These are phyloP conservation scores for Aschersonia sp. DNA, from an alignment of 2,329 filamentous ascomycete species.

Conservation along the genomic window DNA sequence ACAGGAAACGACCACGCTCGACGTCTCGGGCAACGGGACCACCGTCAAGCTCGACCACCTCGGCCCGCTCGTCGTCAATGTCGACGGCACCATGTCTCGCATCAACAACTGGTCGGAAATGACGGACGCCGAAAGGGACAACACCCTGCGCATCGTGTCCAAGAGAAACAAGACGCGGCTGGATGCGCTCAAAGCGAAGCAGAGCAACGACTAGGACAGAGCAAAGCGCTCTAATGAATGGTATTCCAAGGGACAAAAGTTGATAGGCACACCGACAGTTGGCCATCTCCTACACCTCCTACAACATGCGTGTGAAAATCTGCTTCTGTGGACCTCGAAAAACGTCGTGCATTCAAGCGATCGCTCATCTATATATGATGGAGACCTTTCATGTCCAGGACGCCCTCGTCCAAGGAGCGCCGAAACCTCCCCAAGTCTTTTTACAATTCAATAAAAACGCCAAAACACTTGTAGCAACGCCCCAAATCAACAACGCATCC, in stretches of 20 bases:
- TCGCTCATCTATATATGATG: background rate
- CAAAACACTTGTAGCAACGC: too few relatives aligned
- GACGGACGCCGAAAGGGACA: constrained; percentile 51
- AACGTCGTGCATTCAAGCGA: background rate
- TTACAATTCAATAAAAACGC: too few relatives aligned
- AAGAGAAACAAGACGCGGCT: constrained; percentile 53
- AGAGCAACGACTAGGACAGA: constrained; percentile 1
- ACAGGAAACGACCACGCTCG: constrained; percentile 10
- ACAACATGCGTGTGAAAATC: too few relatives aligned
- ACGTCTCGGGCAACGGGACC: constrained; percentile 15
- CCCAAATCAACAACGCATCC: too few relatives aligned
- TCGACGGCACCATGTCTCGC: constrained; percentile 54
- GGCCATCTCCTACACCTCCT: too few relatives aligned
- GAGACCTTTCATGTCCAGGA: background rate
- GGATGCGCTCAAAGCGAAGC: constrained; percentile 27
- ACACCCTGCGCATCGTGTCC: constrained; percentile 50
- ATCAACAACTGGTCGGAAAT: constrained; percentile 63
- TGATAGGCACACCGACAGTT: too few relatives aligned
- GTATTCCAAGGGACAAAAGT: too few relatives aligned
- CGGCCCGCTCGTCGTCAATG: constrained; percentile 60
- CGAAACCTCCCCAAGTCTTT: background rate
- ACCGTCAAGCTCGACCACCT: constrained; percentile 49
- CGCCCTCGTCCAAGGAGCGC: background rate
- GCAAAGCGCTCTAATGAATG: background rate
- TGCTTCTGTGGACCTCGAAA: background rate